These are phyloP conservation scores for Wakefieldia striispora DNA, from an alignment of 768 basidiomycete genomes.

Conservation along the genomic window DNA sequence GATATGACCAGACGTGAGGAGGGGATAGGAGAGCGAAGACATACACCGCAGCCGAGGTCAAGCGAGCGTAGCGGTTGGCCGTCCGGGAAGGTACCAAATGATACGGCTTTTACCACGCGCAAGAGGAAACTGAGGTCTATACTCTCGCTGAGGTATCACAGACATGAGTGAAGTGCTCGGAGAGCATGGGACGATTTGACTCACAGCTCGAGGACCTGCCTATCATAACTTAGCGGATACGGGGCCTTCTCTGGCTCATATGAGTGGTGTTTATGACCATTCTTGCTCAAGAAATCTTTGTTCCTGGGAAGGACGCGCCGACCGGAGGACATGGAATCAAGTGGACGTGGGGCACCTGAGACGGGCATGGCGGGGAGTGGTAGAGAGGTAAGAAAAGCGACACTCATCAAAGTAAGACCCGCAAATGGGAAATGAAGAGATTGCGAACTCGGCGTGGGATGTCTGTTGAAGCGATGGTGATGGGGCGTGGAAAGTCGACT, in stretches of 20 bases:
- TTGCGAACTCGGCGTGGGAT: constrained; percentile 6
- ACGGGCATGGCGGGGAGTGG: constrained; percentile 25
- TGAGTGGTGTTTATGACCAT: constrained; percentile 64
- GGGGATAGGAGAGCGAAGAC: constrained; percentile 20
- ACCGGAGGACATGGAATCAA: constrained; percentile 22
- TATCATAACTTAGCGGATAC: constrained; percentile 74
- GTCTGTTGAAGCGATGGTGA: constrained; percentile 3
- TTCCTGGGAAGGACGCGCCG: constrained; percentile 33
- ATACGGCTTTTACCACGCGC: constrained; percentile 52
- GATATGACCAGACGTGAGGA: background rate
- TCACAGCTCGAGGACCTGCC: constrained; percentile 65
- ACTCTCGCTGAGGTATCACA: constrained; percentile 42
- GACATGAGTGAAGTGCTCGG: constrained; percentile 6
- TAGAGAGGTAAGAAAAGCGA: constrained; percentile 9
- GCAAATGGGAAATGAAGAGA: background rate
- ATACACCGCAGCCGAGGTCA: constrained; percentile 74
- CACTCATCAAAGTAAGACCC: constrained; percentile 3
- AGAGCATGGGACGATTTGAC: constrained; percentile 20
- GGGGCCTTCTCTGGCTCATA: constrained; percentile 76
- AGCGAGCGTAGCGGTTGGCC: constrained; percentile 52
- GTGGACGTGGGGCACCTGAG: constrained; percentile 14
- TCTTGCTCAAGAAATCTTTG: constrained; percentile 59
- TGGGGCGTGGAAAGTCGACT: constrained; percentile 11
- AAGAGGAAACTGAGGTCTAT: constrained; percentile 50
- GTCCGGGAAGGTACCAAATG: constrained; percentile 55